Conservation (phyloP, 2,329 filamentous ascomycete species). For the Penicillium sp. region DNA sequence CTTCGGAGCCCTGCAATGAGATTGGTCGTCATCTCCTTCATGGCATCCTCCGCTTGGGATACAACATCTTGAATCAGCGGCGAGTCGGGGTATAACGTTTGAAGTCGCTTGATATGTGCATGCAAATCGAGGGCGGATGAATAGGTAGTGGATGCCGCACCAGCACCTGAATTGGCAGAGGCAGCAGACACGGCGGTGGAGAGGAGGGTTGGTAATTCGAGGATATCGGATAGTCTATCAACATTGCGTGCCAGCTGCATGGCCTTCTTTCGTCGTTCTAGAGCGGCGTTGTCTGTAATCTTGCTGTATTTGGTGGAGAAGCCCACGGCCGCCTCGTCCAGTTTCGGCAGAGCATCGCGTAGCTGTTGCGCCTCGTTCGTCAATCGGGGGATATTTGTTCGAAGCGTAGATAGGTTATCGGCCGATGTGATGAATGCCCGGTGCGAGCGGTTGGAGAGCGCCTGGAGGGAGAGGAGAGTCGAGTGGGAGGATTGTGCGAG, state of each 20-base stretch:
- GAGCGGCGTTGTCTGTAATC: conserved; percentile 67
- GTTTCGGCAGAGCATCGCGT: conserved; percentile 71
- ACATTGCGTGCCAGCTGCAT: conserved; percentile 84
- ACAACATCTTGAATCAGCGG: conserved; percentile 73
- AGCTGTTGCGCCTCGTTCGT: conserved; percentile 69
- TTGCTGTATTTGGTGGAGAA: conserved; percentile 87
- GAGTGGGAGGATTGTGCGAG: conserved; percentile 83
- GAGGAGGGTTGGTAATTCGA: conserved; percentile 85
- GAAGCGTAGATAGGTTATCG: conserved; percentile 74
- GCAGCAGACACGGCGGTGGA: conserved; percentile 68
- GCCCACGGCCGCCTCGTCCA: conserved; percentile 76
- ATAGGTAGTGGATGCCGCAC: conserved; percentile 68
- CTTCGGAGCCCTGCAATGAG: conserved; percentile 77
- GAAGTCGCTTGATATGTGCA: conserved; percentile 87
- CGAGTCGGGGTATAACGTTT: conserved; percentile 80
- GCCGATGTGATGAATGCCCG: conserved; percentile 81
- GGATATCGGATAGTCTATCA: conserved; percentile 84
- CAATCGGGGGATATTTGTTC: conserved; percentile 71
- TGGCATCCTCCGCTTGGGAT: conserved; percentile 79
- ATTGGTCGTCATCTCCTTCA: conserved; percentile 85
- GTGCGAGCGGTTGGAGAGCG: conserved; percentile 86
- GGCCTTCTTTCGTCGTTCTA: conserved; percentile 76
- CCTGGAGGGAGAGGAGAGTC: conserved; percentile 79
- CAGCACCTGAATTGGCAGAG: conserved; percentile 41
- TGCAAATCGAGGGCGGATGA: conserved; percentile 88